phyloP scores from a whole-genome alignment of 2,329 filamentous ascomycete species.

The Ophiocordyceps polyrhachis-furcata region DNA sequence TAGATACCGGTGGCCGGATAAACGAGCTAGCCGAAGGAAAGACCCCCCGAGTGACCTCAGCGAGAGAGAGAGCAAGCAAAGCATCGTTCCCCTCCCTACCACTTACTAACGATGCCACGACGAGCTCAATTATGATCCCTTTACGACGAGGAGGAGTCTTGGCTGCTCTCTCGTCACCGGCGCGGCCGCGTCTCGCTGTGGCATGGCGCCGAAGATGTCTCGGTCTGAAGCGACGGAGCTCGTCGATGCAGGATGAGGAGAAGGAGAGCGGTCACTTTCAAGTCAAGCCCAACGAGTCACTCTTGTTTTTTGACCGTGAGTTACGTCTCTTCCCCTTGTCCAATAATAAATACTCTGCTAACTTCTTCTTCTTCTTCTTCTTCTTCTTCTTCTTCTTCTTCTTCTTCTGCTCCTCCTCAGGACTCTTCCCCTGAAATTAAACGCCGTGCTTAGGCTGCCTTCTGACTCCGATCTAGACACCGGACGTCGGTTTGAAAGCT shows the following conservation, averaged over 20 bases:
- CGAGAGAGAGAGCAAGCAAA: neutral
- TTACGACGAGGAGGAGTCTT: slow-evolving; percentile 6
- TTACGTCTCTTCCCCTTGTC: neutral
- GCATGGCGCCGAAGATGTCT: neutral
- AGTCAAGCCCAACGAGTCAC: slow-evolving; percentile 56
- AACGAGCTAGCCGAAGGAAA: neutral
- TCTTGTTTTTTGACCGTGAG: slow-evolving; percentile 78
- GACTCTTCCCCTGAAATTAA: slow-evolving; percentile 65
- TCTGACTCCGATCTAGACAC: slow-evolving; percentile 31
- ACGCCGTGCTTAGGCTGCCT: slow-evolving; percentile 23
- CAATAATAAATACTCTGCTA: neutral
- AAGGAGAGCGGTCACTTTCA: slow-evolving; percentile 66
- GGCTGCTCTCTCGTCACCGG: slow-evolving; percentile 5
- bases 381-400: no score
- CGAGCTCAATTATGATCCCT: neutral
- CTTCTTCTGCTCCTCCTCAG: no score
- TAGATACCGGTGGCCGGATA: neutral
- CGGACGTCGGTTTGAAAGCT: slow-evolving; percentile 29
- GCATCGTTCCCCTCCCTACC: neutral
- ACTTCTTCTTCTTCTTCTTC: neutral
- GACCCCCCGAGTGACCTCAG: neutral
- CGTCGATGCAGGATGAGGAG: slow-evolving; percentile 20
- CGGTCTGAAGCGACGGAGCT: slow-evolving; percentile 1
- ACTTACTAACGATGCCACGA: neutral
- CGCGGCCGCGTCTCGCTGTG: slow-evolving; percentile 1